These are phyloP conservation scores for Cryptosporidium sp. DNA, from an alignment of 169 alveolate species.

Conservation along the genomic window DNA sequence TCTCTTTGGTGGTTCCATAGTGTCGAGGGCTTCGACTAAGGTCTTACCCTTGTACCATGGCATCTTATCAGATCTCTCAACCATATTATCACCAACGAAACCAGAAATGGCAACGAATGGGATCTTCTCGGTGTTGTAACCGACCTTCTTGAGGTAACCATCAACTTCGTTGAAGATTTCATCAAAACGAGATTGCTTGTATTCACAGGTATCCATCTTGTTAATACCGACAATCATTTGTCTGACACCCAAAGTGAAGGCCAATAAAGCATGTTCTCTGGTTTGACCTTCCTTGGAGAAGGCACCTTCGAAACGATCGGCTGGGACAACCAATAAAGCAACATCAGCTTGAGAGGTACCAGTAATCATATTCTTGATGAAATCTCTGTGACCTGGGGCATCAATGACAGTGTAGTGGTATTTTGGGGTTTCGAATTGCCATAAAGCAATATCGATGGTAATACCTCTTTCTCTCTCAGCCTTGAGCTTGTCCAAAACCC, in stretches of 20 bases:
- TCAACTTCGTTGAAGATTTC: constrained; percentile 96
- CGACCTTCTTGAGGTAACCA: constrained; percentile 95
- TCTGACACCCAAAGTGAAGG: constrained; percentile 98
- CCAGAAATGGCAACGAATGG: constrained; percentile 99
- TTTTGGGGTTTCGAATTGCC: constrained; percentile 97
- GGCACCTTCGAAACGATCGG: constrained; percentile 97
- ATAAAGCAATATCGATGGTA: constrained; percentile 97
- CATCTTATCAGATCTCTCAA: constrained; percentile 94
- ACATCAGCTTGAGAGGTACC: constrained; percentile 99
- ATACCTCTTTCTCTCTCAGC: constrained; percentile 99
- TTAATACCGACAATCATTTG: constrained; percentile 98
- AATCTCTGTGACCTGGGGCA: constrained; percentile 99
- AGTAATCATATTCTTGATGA: constrained; percentile 98
- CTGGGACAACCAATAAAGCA: constrained; percentile 97
- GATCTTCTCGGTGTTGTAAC: constrained; percentile 96
- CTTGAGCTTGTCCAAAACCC: constrained; percentile 98
- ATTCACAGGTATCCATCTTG: constrained; percentile 98
- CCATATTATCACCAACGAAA: constrained; percentile 97
- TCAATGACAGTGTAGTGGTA: constrained; percentile 98
- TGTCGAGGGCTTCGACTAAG: constrained; percentile 96
- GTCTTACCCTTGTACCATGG: constrained; percentile 98
- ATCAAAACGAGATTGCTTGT: constrained; percentile 94
- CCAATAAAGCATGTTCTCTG: constrained; percentile 98
- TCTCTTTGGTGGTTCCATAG: constrained; percentile 97
- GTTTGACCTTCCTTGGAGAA: constrained; percentile 96